A percentile compares a stretch with the other conserved stretches of the same genome.
phyloP scores from a whole-genome alignment of 495 filamentous ascomycete species.

The Durotheca rogersii region DNA sequence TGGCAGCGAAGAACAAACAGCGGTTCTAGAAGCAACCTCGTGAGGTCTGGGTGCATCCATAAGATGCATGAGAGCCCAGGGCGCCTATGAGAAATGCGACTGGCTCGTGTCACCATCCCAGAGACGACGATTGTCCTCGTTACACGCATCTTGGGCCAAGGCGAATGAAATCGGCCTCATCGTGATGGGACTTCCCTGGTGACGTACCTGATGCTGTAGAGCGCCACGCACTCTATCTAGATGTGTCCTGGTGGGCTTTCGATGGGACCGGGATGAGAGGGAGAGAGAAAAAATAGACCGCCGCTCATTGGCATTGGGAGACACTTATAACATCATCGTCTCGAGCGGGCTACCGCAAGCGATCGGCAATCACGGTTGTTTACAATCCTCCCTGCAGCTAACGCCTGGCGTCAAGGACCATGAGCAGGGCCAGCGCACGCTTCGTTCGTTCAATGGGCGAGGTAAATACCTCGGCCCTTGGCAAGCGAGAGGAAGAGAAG shows the following conservation, averaged over 20 bases:
- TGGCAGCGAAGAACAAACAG: neutral
- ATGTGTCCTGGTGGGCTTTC: neutral
- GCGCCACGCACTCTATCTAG: neutral
- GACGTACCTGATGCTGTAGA: constrained; percentile 1
- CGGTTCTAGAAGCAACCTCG: constrained; percentile 4
- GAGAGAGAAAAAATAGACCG: too few relatives aligned
- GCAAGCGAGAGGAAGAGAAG: constrained; percentile 2
- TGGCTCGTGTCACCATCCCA: constrained; percentile 29
- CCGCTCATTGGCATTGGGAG: too few relatives aligned
- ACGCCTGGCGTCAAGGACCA: constrained; percentile 6
- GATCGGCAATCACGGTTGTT: constrained; percentile 14
- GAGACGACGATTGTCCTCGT: constrained; percentile 17
- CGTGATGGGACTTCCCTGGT: constrained; percentile 1
- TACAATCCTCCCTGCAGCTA: neutral
- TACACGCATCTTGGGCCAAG: neutral
- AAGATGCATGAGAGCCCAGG: constrained; percentile 22
- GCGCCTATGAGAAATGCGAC: constrained; percentile 7
- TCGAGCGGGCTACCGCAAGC: constrained; percentile 3
- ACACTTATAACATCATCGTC: constrained; percentile 28
- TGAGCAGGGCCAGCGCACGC: constrained; percentile 11
- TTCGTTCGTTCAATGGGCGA: constrained; percentile 17
- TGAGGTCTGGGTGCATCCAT: constrained; percentile 7
- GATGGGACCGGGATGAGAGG: too few relatives aligned
- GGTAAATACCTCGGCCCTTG: constrained; percentile 19
- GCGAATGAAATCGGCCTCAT: constrained; percentile 4